Percentiles rank a stretch among this genome's conserved stretches.
These are phyloP conservation scores for Mortierella claussenii DNA, from an alignment of 192 early-diverging fungal species.

Conservation along the genomic window DNA sequence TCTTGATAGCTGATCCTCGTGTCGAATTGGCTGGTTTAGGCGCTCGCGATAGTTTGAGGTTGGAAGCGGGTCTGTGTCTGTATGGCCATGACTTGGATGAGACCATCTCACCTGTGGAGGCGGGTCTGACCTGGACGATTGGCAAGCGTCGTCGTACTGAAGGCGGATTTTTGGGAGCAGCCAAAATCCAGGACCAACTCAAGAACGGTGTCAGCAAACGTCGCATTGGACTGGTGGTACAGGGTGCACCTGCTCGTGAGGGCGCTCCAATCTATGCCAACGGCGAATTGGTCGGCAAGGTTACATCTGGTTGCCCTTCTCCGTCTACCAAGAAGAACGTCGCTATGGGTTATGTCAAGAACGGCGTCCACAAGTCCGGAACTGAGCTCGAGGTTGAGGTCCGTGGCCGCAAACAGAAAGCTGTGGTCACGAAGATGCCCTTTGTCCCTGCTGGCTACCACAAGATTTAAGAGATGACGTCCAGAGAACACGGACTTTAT, in stretches of 20 bases:
- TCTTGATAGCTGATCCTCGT: slow-evolving; percentile 72
- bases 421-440: slow-evolving; percentile 92
- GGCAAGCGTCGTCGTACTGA: slow-evolving; percentile 87
- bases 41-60: slow-evolving; percentile 92
- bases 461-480: slow-evolving; percentile 54
- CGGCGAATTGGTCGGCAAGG: slow-evolving; percentile 76
- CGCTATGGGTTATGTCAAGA: slow-evolving; percentile 96
- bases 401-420: slow-evolving; percentile 85
- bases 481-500: neutral
- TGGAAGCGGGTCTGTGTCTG: slow-evolving; percentile 97
- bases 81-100: slow-evolving; percentile 98
- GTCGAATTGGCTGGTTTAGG: slow-evolving; percentile 95
- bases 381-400: slow-evolving; percentile 94
- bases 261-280: slow-evolving; percentile 76
- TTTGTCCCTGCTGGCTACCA: slow-evolving; percentile 89
- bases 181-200: slow-evolving; percentile 87
- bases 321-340: slow-evolving; percentile 95
- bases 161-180: slow-evolving; percentile 93
- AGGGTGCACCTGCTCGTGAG: slow-evolving; percentile 93
- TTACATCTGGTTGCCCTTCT: slow-evolving; percentile 94
- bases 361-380: slow-evolving; percentile 90
- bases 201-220: slow-evolving; percentile 80
- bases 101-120: slow-evolving; percentile 92
- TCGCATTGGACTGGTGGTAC: slow-evolving; percentile 89
- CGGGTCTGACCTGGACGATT: slow-evolving; percentile 94